Evolutionary conservation across 1,284 basidiomycete species (phyloP), one percentile per base, ranked within the genome.

Genomic region (Exobasidium cylindrosporum): DNA sequence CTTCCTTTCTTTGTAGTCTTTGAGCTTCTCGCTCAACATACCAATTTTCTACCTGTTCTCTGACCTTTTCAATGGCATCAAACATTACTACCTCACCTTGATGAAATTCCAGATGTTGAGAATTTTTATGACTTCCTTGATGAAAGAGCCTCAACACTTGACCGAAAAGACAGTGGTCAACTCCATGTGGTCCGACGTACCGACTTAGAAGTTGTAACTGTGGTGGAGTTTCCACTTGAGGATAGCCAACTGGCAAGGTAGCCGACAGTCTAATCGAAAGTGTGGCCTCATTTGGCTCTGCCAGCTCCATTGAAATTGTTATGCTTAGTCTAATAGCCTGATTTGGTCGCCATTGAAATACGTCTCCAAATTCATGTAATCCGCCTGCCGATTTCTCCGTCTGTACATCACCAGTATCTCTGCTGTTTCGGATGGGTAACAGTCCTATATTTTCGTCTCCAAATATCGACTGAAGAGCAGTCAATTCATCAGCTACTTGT

Each of bases 11-110:
- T 13, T 30, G 53, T 24, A 24, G 6, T 31, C 60, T 56, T 46
- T 65, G 28, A 21, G 17, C 44, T 52, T 58, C 32, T 1, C 57
- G 64, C 17, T 32, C 66, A 24, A 26, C 60, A 54, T 68, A 73
- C 77, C 78, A 81, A 14, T 54, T 55, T 17, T 60, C 43, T 4
- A 78, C 62, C 28, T 63, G 61, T 52, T 80, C 78, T 28, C 69
- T 69, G 13, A 74, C 79, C 64, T 65, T 65, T 57, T 81, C 79
- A 35, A 80, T 67, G 10, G 76, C 79, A 57, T 81, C 80, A 44
- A 80, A 81, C 13, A 81, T 55, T 30, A 74, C 66, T 13, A 75
- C 71, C 29, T 74, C 63, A 3, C 78, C 78, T 2, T 40, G 44
- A 0, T 65, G 32, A 10, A 74, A 65, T 1, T 62, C 67, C 14